phyloP scores from a whole-genome alignment of 495 filamentous ascomycete genomes.

The Aspergillus biplanus region DNA sequence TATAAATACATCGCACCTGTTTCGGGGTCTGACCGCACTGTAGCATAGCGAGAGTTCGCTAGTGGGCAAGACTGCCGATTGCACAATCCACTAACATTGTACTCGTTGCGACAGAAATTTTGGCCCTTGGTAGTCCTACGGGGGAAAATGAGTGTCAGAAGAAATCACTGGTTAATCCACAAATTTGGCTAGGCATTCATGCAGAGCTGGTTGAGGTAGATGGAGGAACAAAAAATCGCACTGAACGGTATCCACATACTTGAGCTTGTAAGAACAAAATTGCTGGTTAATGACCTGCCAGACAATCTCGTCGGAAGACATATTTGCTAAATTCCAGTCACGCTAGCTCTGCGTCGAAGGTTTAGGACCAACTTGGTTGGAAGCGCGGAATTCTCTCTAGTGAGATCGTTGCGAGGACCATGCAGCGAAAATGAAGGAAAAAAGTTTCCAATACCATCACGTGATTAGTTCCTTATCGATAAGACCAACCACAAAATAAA shows the following conservation, averaged over 20 bases:
- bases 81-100: constrained; percentile 94
- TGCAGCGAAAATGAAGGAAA: constrained; percentile 32
- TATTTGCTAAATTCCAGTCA: constrained; percentile 32
- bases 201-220: constrained; percentile 10
- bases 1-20: constrained; percentile 91
- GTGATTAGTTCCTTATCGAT: constrained; percentile 43
- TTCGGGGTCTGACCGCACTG: constrained; percentile 78
- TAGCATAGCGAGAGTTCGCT: constrained; percentile 95
- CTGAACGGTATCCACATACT: constrained; percentile 56
- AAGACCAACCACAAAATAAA: constrained; percentile 15
- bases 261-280: constrained; percentile 96
- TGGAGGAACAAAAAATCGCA: constrained; percentile 8
- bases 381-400: constrained; percentile 19
- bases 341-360: constrained; percentile 9
- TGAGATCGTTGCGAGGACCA: constrained; percentile 25
- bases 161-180: constrained; percentile 19
- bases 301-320: constrained; percentile 94
- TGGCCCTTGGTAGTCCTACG: constrained; percentile 83
- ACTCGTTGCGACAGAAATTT: constrained; percentile 96
- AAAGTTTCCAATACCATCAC: constrained; percentile 39
- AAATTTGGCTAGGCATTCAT: constrained; percentile 10
- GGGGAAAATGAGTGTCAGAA: background rate
- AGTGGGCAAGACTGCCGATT: constrained; percentile 93
- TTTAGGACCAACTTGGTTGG: constrained; percentile 28
- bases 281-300: constrained; percentile 96